Evolutionary conservation across 306 rosid genomes (phyloP).

Genomic region (Vigna hirtella): DNA sequence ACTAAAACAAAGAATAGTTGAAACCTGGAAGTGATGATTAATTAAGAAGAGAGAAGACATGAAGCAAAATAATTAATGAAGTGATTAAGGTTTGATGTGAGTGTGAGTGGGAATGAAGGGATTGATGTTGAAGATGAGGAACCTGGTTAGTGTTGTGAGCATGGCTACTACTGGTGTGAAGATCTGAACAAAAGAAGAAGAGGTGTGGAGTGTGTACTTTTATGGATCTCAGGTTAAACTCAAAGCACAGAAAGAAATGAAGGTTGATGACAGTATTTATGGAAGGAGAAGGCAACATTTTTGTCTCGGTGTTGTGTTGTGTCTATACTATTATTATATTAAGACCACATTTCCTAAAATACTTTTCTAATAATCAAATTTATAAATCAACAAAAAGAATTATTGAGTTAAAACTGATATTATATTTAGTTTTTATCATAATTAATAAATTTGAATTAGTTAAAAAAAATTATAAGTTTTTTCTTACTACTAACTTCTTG

Average conservation of each 20-base stretch:
- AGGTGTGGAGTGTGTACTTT: constrained; percentile 29
- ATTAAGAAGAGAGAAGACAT: background rate
- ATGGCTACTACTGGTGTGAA: constrained; percentile 44
- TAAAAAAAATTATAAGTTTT: too few relatives aligned
- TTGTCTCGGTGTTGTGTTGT: background rate
- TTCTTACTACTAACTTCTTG: too few relatives aligned
- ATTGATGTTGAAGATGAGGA: constrained; percentile 7
- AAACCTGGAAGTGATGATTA: background rate
- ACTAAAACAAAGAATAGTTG: background rate
- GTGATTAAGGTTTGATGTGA: constrained; percentile 16
- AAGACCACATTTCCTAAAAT: too few relatives aligned
- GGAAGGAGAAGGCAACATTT: constrained; percentile 37
- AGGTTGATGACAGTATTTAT: constrained; percentile 47
- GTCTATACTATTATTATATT: background rate
- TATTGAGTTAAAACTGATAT: too few relatives aligned
- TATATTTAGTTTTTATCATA: too few relatives aligned
- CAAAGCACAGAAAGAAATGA: constrained; percentile 27
- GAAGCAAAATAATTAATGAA: background rate
- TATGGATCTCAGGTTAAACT: constrained; percentile 38
- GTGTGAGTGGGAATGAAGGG: background rate
- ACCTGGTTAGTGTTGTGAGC: constrained; percentile 76
- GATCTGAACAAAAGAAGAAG: constrained; percentile 36
- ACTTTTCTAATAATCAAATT: too few relatives aligned
- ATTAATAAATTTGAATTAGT: too few relatives aligned
- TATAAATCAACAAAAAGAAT: too few relatives aligned